Evolutionary conservation across 768 basidiomycete species (phyloP).

Genomic region (Tricholoma terreum): DNA sequence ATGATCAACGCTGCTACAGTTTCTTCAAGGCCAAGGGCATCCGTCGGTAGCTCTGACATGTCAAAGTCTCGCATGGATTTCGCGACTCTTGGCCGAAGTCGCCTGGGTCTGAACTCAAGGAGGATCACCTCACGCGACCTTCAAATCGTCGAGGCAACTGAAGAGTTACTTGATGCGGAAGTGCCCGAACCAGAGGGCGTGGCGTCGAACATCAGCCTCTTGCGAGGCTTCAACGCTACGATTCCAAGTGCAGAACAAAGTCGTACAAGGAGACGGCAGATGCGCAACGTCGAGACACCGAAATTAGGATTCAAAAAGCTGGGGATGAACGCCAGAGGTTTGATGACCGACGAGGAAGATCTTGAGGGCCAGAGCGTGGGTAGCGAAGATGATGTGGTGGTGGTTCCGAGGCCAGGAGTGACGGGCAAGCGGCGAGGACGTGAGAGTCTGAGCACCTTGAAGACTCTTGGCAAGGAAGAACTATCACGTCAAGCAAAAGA

Average conservation of each 20-base stretch:
- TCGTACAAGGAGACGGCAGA: slow-evolving; percentile 70
- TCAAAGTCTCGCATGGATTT: slow-evolving; percentile 57
- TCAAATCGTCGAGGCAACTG: slow-evolving; percentile 78
- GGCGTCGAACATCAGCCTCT: slow-evolving; percentile 71
- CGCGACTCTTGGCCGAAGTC: slow-evolving; percentile 74
- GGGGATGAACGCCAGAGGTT: slow-evolving; percentile 74
- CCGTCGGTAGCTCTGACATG: slow-evolving; percentile 29
- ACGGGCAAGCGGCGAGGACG: slow-evolving; percentile 52
- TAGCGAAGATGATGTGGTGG: slow-evolving; percentile 76
- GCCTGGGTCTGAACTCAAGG: slow-evolving; percentile 59
- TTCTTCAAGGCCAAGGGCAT: slow-evolving; percentile 45
- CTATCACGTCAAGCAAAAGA: slow-evolving; percentile 80
- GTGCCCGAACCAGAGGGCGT: slow-evolving; percentile 74
- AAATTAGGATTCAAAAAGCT: slow-evolving; percentile 76
- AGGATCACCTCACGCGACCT: slow-evolving; percentile 81
- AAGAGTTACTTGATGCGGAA: slow-evolving; percentile 66
- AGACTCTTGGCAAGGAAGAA: slow-evolving; percentile 80
- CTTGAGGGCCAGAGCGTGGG: slow-evolving; percentile 57
- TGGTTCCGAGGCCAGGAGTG: slow-evolving; percentile 45
- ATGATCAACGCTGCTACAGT: slow-evolving; percentile 75
- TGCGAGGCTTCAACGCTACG: slow-evolving; percentile 93
- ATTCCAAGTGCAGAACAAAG: slow-evolving; percentile 86
- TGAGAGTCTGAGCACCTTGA: slow-evolving; percentile 65
- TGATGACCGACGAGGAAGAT: slow-evolving; percentile 57
- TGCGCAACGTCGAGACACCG: slow-evolving; percentile 75